phyloP scores from a whole-genome alignment of 192 early-diverging fungal species.

The Dispira simplex region DNA sequence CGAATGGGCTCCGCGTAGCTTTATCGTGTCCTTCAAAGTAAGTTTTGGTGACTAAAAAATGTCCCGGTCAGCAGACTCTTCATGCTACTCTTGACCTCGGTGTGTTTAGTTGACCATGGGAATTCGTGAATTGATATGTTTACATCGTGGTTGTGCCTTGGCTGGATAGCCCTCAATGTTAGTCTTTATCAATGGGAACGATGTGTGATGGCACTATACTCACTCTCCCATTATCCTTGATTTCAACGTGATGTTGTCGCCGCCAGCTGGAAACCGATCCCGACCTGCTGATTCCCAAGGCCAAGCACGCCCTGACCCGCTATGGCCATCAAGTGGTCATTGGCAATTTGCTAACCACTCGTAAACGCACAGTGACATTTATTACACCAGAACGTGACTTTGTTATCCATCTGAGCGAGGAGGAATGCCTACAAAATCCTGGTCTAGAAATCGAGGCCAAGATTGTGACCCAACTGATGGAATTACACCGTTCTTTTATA shows the following conservation, averaged over 20 bases:
- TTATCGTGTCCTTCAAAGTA: constrained; percentile 96
- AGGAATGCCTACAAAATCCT: neutral
- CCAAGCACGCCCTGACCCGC: constrained; percentile 51
- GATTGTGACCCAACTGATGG: neutral
- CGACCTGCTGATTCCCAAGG: constrained; percentile 61
- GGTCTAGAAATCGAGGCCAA: neutral
- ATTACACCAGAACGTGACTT: constrained; percentile 20
- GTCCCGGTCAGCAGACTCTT: no score
- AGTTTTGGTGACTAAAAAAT: neutral
- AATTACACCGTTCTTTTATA: neutral
- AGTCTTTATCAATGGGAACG: neutral
- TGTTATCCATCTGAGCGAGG: neutral
- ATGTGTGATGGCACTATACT: neutral
- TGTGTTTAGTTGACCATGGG: no score
- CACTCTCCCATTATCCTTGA: no score
- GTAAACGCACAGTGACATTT: constrained; percentile 71
- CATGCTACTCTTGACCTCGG: no score
- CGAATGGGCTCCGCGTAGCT: constrained; percentile 75
- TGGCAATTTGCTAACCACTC: constrained; percentile 79
- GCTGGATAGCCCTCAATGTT: no score
- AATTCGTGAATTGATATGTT: no score
- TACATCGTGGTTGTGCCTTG: no score
- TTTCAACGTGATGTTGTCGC: neutral
- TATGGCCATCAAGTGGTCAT: constrained; percentile 98
- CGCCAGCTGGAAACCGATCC: constrained; percentile 81